A percentile compares a stretch with the other conserved stretches of the same genome.
Evolutionary conservation across 495 filamentous ascomycete genomes (phyloP).

Genomic region (Hapsidospora chrysogenum): DNA sequence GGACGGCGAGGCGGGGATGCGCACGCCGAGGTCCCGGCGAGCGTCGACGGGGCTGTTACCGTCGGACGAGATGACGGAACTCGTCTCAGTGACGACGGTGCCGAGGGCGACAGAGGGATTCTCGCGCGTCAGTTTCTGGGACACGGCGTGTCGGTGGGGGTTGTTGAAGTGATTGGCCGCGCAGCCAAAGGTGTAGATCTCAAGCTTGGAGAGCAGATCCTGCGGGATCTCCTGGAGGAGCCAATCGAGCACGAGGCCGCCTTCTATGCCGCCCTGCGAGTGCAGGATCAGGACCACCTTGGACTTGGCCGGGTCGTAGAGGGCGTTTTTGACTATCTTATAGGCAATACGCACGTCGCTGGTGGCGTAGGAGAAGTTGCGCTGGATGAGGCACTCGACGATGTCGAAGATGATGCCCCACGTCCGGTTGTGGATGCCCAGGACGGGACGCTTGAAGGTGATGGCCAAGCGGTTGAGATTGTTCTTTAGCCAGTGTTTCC

Average conservation of each 20-base stretch:
- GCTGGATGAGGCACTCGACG: slow-evolving; percentile 60
- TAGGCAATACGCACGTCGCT: slow-evolving; percentile 44
- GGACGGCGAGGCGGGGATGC: background rate
- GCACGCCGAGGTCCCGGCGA: background rate
- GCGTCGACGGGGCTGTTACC: background rate
- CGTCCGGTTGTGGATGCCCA: slow-evolving; percentile 74
- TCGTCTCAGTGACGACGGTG: slow-evolving; percentile 5
- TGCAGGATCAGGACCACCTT: slow-evolving; percentile 60
- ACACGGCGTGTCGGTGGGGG: slow-evolving; percentile 28
- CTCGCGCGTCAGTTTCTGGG: slow-evolving; percentile 8
- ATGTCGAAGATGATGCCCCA: slow-evolving; percentile 60
- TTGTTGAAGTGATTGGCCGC: slow-evolving; percentile 73
- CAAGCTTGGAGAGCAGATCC: slow-evolving; percentile 46
- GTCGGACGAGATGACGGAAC: slow-evolving; percentile 5
- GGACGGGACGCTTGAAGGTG: slow-evolving; percentile 58
- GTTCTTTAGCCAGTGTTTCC: slow-evolving; percentile 41
- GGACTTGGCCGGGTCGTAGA: slow-evolving; percentile 32
- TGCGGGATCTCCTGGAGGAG: slow-evolving; percentile 51
- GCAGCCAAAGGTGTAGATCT: slow-evolving; percentile 64
- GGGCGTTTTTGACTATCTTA: slow-evolving; percentile 16
- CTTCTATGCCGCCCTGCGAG: slow-evolving; percentile 59
- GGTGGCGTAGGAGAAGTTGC: slow-evolving; percentile 58
- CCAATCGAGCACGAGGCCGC: slow-evolving; percentile 51
- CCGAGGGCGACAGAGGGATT: slow-evolving; percentile 4
- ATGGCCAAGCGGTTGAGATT: slow-evolving; percentile 56